Evolutionary conservation across 2,329 filamentous ascomycete genomes (phyloP), one percentile per base, ranked within the genome.

Genomic region (Beauveria brongniartii): DNA sequence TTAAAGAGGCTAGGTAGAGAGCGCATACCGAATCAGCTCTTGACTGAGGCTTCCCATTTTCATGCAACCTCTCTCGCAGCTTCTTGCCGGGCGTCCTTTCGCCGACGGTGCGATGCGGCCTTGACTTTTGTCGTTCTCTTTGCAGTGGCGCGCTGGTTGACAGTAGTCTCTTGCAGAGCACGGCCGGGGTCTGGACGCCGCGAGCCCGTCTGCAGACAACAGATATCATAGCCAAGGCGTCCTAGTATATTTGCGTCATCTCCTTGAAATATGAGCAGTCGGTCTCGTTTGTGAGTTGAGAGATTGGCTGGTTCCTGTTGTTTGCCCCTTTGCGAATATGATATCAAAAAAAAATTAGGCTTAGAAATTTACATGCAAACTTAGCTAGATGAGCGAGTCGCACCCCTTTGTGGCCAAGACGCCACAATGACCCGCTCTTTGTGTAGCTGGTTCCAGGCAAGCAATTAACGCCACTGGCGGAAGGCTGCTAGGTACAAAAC

Each of bases 11-110:
- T 22, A 9, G 59, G 59, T 37, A 37, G 12, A 37, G 34, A 37
- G 34, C 34, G 12, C 71, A 66, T 66, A 74, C 72, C 2, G 65
- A 69, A 37, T 62, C 65, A 16, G 61, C 65, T 46, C 59, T 61
- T 44, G 34, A 37, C 26, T 56, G 37, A 4, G 40, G 44, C 26
- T 56, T 50, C 26, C 44, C n/a, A 5, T 44, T 46, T 44, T 40
- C 16, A 1, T 47, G n/a, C 9, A 58, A 7, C 3, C 37, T 59
- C 44, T 18, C 37, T 14, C 18, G 24, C 6, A 37, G 10, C n/a
- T 30, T 51, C 16, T 37, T 52, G 1, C 24, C 56, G 14, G 37
- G 24, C 14, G 7, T n/a, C 26, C 24, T 34, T 18, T 59, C 56
- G 3, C 52, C 40, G 37, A 28, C 47, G 24, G 44, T 47, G 8